Evolutionary conservation across 2,329 filamentous ascomycete genomes (phyloP).

Genomic region (Clarireedia paspali): DNA sequence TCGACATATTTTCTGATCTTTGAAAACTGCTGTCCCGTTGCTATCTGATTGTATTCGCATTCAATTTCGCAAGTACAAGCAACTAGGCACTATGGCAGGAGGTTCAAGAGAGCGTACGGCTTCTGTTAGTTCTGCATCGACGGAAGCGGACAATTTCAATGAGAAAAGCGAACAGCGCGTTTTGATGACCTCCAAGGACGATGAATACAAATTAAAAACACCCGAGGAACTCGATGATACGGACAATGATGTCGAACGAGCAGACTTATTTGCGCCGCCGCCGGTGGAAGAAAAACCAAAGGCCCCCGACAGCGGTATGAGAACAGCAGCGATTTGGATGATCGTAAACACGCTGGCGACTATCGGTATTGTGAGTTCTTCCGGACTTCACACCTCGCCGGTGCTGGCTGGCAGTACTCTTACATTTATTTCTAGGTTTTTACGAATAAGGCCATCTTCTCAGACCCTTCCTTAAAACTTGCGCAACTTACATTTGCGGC

Average conservation of each 20-base stretch:
- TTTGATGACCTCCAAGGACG: constrained; percentile 12
- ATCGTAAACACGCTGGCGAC: constrained; percentile 54
- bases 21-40: background rate
- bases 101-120: constrained; percentile 18
- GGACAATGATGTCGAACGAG: constrained; percentile 34
- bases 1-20: no score
- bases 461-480: constrained; percentile 51
- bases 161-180: constrained; percentile 22
- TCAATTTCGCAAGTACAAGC: background rate
- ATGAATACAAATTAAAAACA: constrained; percentile 21
- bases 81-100: constrained; percentile 20
- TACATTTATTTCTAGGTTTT: constrained; percentile 37
- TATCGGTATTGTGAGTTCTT: constrained; percentile 48
- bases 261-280: constrained; percentile 34
- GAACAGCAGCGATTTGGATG: constrained; percentile 46
- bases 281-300: constrained; percentile 28
- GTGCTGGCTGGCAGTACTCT: no score
- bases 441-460: constrained; percentile 64
- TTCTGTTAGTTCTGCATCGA: constrained; percentile 24
- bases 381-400: background rate
- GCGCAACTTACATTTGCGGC: constrained; percentile 59
- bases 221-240: constrained; percentile 33
- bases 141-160: constrained; percentile 23
- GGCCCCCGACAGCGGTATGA: constrained; percentile 29
- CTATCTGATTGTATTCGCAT: background rate